phyloP scores from a whole-genome alignment of 2,329 filamentous ascomycete species.

The Botrytis byssoidea region DNA sequence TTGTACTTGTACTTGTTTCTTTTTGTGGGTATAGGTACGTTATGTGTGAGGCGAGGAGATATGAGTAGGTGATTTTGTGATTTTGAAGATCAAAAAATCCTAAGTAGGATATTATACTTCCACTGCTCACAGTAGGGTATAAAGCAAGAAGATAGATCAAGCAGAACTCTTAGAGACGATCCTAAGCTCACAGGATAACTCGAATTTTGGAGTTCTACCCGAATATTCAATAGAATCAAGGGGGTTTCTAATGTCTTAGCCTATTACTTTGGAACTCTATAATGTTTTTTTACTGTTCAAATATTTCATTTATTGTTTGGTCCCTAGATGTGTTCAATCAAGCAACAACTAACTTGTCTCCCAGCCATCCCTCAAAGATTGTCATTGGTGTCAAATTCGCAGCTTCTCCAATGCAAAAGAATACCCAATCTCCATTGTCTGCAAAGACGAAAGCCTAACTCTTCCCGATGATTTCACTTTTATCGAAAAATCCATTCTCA shows the following conservation, averaged over 20 bases:
- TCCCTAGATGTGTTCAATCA: neutral
- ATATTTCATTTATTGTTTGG: neutral
- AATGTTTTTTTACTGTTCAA: neutral
- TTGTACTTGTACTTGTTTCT: neutral
- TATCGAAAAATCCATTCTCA: constrained; percentile 60
- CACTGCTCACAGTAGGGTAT: neutral
- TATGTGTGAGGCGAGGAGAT: neutral
- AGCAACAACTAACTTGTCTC: neutral
- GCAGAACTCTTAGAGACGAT: neutral
- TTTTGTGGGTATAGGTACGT: neutral
- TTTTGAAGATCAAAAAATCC: neutral
- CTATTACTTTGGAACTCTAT: neutral
- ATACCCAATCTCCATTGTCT: constrained; percentile 62
- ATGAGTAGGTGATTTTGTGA: neutral
- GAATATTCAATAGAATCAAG: neutral
- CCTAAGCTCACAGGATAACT: neutral
- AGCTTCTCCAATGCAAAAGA: constrained; percentile 49
- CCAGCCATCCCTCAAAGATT: constrained; percentile 16
- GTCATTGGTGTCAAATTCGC: constrained; percentile 53
- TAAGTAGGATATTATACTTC: neutral
- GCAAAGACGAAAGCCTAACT: constrained; percentile 56
- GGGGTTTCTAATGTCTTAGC: neutral
- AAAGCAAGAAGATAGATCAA: neutral
- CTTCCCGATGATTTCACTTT: constrained; percentile 67
- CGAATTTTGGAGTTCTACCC: neutral